phyloP scores from a whole-genome alignment of 345 rosid species.

The Pugionium dolabratum region DNA sequence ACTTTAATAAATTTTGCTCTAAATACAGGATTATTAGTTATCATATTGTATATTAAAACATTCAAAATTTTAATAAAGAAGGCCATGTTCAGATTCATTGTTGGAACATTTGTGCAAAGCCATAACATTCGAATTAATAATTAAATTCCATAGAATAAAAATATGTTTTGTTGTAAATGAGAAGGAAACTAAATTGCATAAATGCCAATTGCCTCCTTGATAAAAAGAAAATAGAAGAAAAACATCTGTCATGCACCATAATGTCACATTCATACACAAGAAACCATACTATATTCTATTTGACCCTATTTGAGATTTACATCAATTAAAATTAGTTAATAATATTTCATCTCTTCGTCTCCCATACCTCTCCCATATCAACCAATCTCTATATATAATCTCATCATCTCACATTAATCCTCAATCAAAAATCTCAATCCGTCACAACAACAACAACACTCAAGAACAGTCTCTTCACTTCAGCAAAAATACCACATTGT shows the following conservation, averaged over 20 bases:
- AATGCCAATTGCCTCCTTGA: slow-evolving; percentile 12
- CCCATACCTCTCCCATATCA: slow-evolving; percentile 20
- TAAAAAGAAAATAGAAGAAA: slow-evolving; percentile 20
- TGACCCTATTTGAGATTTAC: slow-evolving; percentile 34
- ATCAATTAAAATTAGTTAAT: slow-evolving; percentile 4
- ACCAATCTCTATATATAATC: slow-evolving; percentile 31
- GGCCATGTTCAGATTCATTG: slow-evolving; percentile 40
- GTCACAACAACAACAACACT: slow-evolving; percentile 17
- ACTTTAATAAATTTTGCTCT: not conserved
- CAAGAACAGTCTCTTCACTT: slow-evolving; percentile 23
- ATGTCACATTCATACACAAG: slow-evolving; percentile 40
- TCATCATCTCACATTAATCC: slow-evolving; percentile 25
- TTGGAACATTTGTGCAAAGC: slow-evolving; percentile 30
- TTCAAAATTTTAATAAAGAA: slow-evolving; percentile 5
- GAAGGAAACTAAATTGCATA: slow-evolving; percentile 25
- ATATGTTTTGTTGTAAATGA: not conserved
- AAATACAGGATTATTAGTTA: not conserved
- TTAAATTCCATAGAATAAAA: not conserved
- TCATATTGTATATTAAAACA: not conserved
- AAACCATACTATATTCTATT: slow-evolving; percentile 38
- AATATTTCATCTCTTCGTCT: slow-evolving; percentile 14
- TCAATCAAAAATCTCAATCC: slow-evolving; percentile 20
- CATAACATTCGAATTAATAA: slow-evolving; percentile 24
- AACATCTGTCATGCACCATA: slow-evolving; percentile 45
- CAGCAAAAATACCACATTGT: slow-evolving; percentile 2